phyloP scores from a whole-genome alignment of 192 early-diverging fungal genomes.

The Spizellomyces punctatus region DNA sequence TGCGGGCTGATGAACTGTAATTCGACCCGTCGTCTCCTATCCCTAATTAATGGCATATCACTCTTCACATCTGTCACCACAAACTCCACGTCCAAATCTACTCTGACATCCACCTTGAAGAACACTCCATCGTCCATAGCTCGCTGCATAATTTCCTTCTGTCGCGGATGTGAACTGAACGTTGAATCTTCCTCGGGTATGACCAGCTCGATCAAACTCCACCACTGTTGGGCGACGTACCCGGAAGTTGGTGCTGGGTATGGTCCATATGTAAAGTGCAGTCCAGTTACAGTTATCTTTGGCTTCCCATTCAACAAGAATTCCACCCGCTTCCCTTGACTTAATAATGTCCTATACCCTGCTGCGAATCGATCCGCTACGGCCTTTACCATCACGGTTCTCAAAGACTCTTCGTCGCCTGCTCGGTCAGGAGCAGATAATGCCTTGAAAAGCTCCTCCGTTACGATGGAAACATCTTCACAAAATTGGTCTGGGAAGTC shows the following conservation, averaged over 20 bases:
- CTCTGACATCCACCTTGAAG: conserved; percentile 32
- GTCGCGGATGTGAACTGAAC: conserved; percentile 35
- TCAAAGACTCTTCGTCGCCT: conserved; percentile 14
- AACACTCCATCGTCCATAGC: conserved; percentile 47
- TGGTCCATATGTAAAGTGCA: conserved; percentile 51
- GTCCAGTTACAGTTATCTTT: conserved; percentile 25
- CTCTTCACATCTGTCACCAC: conserved; percentile 26
- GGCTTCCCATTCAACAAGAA: conserved; percentile 14
- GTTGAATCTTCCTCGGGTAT: conserved; percentile 36
- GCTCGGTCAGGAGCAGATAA: conserved; percentile 24
- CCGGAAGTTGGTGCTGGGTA: conserved; percentile 39
- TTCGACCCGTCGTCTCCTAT: conserved; percentile 37
- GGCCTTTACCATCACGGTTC: conserved; percentile 22
- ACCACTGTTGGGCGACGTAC: conserved; percentile 49
- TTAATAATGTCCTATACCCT: conserved; percentile 11
- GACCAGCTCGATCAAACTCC: conserved; percentile 35
- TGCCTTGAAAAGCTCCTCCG: conserved; percentile 8
- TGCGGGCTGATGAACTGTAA: conserved; percentile 53
- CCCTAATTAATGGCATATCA: conserved; percentile 44
- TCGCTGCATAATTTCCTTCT: conserved; percentile 40
- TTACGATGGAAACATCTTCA: conserved; percentile 25
- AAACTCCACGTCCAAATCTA: conserved; percentile 40
- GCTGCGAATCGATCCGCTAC: conserved; percentile 34
- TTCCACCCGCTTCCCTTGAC: conserved; percentile 5
- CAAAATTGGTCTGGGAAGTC: conserved; percentile 38